Evolutionary conservation across 169 alveolate species (phyloP), one percentile per base, ranked within the genome.

Genomic region (Plasmodium reichenowi): DNA sequence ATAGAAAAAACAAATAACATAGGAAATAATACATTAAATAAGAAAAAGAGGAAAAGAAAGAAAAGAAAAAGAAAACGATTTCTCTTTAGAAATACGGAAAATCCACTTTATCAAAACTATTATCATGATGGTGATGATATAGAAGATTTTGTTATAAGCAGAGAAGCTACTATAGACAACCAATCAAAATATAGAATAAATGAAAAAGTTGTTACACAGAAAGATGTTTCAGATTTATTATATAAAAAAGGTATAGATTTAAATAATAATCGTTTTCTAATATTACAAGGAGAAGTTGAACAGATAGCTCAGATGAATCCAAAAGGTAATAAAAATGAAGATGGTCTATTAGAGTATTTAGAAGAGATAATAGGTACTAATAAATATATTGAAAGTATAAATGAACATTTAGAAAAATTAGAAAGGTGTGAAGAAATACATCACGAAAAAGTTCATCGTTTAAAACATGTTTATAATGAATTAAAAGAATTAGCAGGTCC

Each of bases 271-370:
- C 94, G 99, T 63, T 98, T 97, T 85, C 83, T 95, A 22, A 95
- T 95, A 26, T 91, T 98, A 66, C 98, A 99, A 92, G 99, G 99
- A 5, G 99, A 99, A 89, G 99, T 99, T 20, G 99, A 98, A 88
- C 97, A 97, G 72, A 98, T 99, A 17, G 97, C 99, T 2, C 94
- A 97, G 90, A 98, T 98, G 99, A 98, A 98, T 71, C 99, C 99
- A 22, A 98, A 98, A 90, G 98, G 94, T 5, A 95, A 96, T 22
- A 96, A 95, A 83, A 98, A 96, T 80, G 98, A 97, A 89, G 98
- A 96, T 52, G 99, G 99, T 4, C 94, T 98, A 24, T 93, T 98
- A 26, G 99, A 98, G 88, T 98, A 97, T 87, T 88, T 98, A 15
- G 99, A 98, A 90, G 99, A 98, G 52, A 97, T 98, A 17, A 98